phyloP scores from a whole-genome alignment of 805 yeast genomes.

The Martiniozyma abietophila region DNA sequence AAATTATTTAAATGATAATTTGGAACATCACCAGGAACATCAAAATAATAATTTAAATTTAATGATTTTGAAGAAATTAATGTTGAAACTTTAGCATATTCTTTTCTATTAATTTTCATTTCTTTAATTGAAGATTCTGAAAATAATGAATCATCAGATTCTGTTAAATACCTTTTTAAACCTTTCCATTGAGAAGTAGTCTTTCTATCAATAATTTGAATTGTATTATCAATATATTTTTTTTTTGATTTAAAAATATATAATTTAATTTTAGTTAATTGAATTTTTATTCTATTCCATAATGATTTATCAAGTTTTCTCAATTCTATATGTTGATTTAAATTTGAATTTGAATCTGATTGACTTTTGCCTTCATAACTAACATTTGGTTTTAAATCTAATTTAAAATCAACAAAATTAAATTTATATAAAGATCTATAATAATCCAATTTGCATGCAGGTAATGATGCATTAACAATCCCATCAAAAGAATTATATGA shows the following conservation, averaged over 20 bases:
- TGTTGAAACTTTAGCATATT: conserved; percentile 75
- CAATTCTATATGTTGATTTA: conserved; percentile 5
- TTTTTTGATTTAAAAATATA: not conserved
- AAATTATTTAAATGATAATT: conserved; percentile 22
- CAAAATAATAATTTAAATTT: conserved; percentile 55
- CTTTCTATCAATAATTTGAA: not conserved
- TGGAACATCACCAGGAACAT: conserved; percentile 60
- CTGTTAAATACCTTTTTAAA: conserved; percentile 52
- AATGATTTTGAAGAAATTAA: conserved; percentile 53
- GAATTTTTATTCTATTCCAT: not conserved
- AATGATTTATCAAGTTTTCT: not conserved
- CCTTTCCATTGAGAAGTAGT: conserved; percentile 57
- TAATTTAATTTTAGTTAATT: not conserved
- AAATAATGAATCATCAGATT: conserved; percentile 5
- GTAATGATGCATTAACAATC: conserved; percentile 41
- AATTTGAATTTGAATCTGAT: not conserved
- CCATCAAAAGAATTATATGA: conserved; percentile 51
- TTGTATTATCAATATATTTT: not conserved
- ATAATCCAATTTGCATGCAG: conserved; percentile 42
- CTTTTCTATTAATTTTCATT: conserved; percentile 38
- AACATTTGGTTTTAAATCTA: conserved; percentile 62
- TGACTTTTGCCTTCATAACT: conserved; percentile 33
- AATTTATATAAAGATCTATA: conserved; percentile 40
- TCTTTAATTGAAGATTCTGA: conserved; percentile 6
- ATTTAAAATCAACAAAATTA: conserved; percentile 41